A percentile compares a stretch with the other conserved stretches of the same genome.
phyloP scores from a whole-genome alignment of 2,329 filamentous ascomycete genomes.

The Neopestalotiopsis sp. region DNA sequence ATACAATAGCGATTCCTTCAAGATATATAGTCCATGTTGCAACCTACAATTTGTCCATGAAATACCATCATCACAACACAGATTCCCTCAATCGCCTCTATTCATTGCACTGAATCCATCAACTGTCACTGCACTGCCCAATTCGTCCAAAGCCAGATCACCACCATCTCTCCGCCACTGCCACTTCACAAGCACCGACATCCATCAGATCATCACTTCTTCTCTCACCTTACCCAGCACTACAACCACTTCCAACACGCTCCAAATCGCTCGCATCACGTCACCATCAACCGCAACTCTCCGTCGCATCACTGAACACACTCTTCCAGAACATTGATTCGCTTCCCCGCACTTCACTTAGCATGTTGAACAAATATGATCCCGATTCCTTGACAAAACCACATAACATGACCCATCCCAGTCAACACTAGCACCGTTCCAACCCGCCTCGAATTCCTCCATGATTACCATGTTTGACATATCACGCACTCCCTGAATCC shows the following conservation, averaged over 20 bases:
- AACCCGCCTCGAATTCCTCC: neutral
- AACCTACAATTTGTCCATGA: neutral
- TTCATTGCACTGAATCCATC: neutral
- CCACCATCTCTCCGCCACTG: neutral
- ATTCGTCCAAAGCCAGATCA: neutral
- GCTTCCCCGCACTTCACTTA: neutral
- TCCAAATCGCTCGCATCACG: neutral
- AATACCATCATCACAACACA: neutral
- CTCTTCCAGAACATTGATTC: neutral
- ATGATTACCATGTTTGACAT: neutral
- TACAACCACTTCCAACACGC: neutral
- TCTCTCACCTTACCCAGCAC: neutral
- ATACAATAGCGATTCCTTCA: neutral
- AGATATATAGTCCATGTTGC: neutral
- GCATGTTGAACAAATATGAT: neutral
- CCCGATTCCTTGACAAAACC: too few species aligned
- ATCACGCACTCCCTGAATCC: neutral
- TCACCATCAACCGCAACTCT: neutral
- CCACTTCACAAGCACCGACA: neutral
- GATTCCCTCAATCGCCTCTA: neutral
- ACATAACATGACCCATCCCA: neutral
- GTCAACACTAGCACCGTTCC: neutral
- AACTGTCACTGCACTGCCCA: neutral
- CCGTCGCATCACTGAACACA: neutral
- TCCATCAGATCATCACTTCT: neutral